Evolutionary conservation across 352 stramenopile genomes (phyloP).

Genomic region (Pythium folliculosum): DNA sequence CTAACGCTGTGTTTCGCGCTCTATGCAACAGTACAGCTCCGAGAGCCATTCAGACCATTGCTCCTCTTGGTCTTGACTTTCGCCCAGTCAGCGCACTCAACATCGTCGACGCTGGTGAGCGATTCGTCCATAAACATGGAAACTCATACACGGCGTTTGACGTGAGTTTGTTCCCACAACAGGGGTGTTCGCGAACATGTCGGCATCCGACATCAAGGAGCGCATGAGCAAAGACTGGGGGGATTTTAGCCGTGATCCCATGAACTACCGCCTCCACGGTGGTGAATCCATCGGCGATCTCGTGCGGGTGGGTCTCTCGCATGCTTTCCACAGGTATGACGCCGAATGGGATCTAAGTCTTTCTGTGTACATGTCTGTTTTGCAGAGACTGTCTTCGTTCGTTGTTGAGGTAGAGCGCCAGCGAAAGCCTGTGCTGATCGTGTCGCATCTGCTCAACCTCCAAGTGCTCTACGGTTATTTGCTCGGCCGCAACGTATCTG

Average conservation of each 20-base stretch:
- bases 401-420: slow-evolving; percentile 49
- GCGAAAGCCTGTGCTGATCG: slow-evolving; percentile 41
- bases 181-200: slow-evolving; percentile 48
- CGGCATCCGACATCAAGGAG: slow-evolving; percentile 39
- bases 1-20: no score
- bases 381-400: slow-evolving; percentile 45
- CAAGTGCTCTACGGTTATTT: slow-evolving; percentile 52
- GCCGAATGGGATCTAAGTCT: neutral
- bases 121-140: neutral
- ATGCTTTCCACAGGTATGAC: neutral
- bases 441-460: slow-evolving; percentile 46
- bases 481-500: slow-evolving; percentile 31
- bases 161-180: neutral
- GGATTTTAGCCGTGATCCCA: slow-evolving; percentile 46
- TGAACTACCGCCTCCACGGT: slow-evolving; percentile 51
- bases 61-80: slow-evolving; percentile 40
- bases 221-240: slow-evolving; percentile 37
- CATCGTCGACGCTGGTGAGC: slow-evolving; percentile 40
- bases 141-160: neutral
- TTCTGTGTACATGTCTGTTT: neutral
- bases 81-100: slow-evolving; percentile 47
- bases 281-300: slow-evolving; percentile 51
- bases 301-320: slow-evolving; percentile 33
- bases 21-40: slow-evolving; percentile 33
- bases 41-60: slow-evolving; percentile 44